phyloP scores from a whole-genome alignment of 768 basidiomycete genomes.

The Hygrophorus russula region DNA sequence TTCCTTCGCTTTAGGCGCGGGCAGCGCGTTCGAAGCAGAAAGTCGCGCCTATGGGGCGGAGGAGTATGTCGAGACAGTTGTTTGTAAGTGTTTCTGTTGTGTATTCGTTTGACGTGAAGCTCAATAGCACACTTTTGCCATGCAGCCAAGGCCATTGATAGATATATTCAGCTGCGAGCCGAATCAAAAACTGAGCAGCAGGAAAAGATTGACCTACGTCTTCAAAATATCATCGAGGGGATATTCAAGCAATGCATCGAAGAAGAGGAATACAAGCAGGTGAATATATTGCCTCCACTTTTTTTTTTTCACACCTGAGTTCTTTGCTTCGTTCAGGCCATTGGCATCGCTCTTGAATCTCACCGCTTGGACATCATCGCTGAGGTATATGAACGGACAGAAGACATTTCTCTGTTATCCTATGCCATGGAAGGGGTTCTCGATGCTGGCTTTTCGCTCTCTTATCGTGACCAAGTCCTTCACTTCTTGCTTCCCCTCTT shows the following conservation, averaged over 20 bases:
- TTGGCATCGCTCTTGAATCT: constrained; percentile 92
- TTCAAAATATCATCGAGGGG: constrained; percentile 78
- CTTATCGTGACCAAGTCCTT: constrained; percentile 74
- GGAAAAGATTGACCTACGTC: constrained; percentile 64
- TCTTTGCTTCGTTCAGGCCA: constrained; percentile 41
- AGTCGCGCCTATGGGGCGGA: constrained; percentile 49
- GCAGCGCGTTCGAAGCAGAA: constrained; percentile 74
- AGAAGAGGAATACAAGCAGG: constrained; percentile 89
- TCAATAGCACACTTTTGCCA: constrained; percentile 4
- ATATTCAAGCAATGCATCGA: constrained; percentile 81
- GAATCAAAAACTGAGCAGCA: constrained; percentile 40
- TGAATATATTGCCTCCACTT: constrained; percentile 17
- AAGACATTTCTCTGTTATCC: constrained; percentile 69
- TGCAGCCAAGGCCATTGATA: constrained; percentile 90
- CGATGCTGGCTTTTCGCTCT: constrained; percentile 80
- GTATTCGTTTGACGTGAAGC: background rate
- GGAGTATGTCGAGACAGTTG: constrained; percentile 91
- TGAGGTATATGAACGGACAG: constrained; percentile 58
- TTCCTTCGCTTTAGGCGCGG: constrained; percentile 88
- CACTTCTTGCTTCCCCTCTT: constrained; percentile 80
- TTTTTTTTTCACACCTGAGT: constrained; percentile 9
- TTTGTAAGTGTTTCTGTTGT: constrained; percentile 50
- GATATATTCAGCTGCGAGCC: constrained; percentile 66
- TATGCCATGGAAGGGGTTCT: constrained; percentile 92
- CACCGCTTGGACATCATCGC: constrained; percentile 80